Base-by-base conservation (phyloP, 192 early-diverging fungal genomes). In the Gonapodya sp. region DNA sequence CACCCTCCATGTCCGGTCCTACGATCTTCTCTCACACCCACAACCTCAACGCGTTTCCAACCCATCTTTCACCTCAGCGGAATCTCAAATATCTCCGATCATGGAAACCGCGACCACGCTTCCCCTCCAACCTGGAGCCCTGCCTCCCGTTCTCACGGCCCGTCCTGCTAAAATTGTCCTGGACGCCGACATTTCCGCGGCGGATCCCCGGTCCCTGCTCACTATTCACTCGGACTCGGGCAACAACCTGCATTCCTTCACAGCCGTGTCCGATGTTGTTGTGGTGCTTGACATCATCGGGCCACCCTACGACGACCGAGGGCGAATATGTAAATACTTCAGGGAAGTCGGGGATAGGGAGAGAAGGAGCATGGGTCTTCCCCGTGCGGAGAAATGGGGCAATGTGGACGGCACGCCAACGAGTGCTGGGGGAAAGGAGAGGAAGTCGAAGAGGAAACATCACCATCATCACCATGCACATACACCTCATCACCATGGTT, bases 211-310 rank as follows among this genome's bases (percentile, higher is more conserved):
- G 24, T 86, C 87, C 35, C 81, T 88, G 34, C 79, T 84, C 32
- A 36, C 80, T 36, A 84, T 88, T 78, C 36, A 78, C 30, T 80
- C 83, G 1, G 72, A 80, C 8, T 30, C 35, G 8, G 81, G 82
- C 33, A 81, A 79, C 1, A 84, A 79, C 78, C 35, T 87, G 78
- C 86, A 87, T 81, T 81, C 86, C 16, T 87, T 87, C 81, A 81
- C 79, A 24, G 85, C 83, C 32, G 80, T 85, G 18, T 85, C 86
- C 8, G 86, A 87, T 73, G 30, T 75, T n/a, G 87, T 86, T 16
- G 83, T 88, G 1, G 33, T 88, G 2, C 82, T 88, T 8, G 87
- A 88, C 81, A 83, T 88, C 37, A 85, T 88, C 64, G 87, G 87
- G 36, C 87, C 87, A 18, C 87, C 87, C 2, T 88, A 88, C 80